Evolutionary conservation across 1,284 basidiomycete genomes (phyloP).

Genomic region (Chondrostereum purpureum): DNA sequence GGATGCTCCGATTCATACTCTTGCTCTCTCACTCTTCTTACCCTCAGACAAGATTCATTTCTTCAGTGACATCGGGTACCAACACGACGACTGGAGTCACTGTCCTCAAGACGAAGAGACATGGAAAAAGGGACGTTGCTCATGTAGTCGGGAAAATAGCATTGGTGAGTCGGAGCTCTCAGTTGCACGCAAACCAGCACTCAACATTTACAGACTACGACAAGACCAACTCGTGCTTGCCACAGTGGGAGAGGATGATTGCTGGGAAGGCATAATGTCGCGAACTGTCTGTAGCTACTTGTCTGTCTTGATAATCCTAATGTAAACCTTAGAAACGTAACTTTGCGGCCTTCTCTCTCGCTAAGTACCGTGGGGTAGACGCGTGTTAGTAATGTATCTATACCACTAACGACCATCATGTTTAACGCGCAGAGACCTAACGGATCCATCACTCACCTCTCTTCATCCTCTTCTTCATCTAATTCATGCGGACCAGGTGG

Average conservation of each 20-base stretch:
- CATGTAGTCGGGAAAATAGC: slow-evolving; percentile 34
- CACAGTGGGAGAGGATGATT: not conserved
- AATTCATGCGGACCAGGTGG: no score
- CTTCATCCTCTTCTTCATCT: no score
- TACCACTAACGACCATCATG: no score
- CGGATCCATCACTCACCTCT: no score
- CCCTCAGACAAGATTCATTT: slow-evolving; percentile 69
- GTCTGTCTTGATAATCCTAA: no score
- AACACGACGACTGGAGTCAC: slow-evolving; percentile 42
- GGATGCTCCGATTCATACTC: slow-evolving; percentile 82
- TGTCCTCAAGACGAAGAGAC: slow-evolving; percentile 33
- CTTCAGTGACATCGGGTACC: slow-evolving; percentile 57
- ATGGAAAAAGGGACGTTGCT: slow-evolving; percentile 38
- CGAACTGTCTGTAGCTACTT: no score
- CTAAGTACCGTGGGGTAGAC: no score
- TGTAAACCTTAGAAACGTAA: no score
- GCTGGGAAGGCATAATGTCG: no score
- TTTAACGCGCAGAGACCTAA: no score
- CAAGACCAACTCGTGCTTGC: not conserved
- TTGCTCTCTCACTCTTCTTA: slow-evolving; percentile 71
- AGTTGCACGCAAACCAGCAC: not conserved
- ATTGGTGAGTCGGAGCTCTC: slow-evolving; percentile 30
- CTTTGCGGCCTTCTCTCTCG: no score
- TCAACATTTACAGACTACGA: not conserved
- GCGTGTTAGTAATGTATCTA: no score